Evolutionary conservation across 176 grass and related monocot species (phyloP).

Genomic region (Zoysia pacifica): DNA sequence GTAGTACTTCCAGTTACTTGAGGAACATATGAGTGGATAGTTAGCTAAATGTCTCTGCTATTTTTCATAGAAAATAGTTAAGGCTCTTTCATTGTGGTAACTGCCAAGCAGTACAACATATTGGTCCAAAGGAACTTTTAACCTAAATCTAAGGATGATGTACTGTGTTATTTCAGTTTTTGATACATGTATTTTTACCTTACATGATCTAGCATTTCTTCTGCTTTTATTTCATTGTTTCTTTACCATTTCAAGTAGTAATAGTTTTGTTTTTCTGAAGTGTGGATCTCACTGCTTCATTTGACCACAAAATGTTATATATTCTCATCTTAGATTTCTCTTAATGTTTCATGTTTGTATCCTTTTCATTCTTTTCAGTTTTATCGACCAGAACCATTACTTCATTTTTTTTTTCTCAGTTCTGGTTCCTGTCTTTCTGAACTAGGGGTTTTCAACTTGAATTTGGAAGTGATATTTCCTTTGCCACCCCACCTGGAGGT

Average conservation of each 20-base stretch:
- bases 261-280: neutral
- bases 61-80: conserved; percentile 20
- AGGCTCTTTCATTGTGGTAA: conserved; percentile 10
- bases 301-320: neutral
- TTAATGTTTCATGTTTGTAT: neutral
- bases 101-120: neutral
- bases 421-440: conserved; percentile 9
- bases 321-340: conserved; percentile 9
- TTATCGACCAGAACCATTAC: conserved; percentile 9
- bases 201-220: neutral
- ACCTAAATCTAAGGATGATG: neutral
- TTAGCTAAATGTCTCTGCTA: neutral
- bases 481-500: conserved; percentile 50
- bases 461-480: conserved; percentile 62
- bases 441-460: conserved; percentile 62
- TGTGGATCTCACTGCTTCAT: conserved; percentile 5
- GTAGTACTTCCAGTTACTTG: conserved; percentile 8
- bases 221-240: neutral
- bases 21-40: neutral
- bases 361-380: neutral
- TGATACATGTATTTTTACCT: conserved; percentile 1
- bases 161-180: neutral
- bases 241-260: conserved; percentile 18
- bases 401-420: conserved; percentile 5
- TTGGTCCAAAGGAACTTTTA: neutral